A percentile compares a stretch with the other conserved stretches of the same genome.
These are phyloP conservation scores for Lunularia cruciata DNA, from an alignment of 225 moss, liverwort and hornwort species.

Conservation along the genomic window DNA sequence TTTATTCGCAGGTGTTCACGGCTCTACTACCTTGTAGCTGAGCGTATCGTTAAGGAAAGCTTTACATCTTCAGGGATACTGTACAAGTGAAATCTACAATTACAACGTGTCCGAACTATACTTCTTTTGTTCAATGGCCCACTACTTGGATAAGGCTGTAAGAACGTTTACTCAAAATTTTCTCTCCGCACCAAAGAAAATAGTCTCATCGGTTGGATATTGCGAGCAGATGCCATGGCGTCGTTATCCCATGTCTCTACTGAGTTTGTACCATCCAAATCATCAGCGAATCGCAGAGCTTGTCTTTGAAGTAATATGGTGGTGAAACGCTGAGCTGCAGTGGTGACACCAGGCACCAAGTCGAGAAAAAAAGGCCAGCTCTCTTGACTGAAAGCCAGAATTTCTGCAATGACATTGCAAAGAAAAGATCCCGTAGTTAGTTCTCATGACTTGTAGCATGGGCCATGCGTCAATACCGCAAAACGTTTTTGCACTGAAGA, in stretches of 20 bases:
- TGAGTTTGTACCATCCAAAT: slow-evolving; percentile 77
- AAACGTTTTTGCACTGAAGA: background rate
- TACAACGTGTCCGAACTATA: no score
- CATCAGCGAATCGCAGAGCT: slow-evolving; percentile 75
- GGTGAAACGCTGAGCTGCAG: slow-evolving; percentile 65
- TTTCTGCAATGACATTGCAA: slow-evolving; percentile 47
- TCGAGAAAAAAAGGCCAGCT: slow-evolving; percentile 49
- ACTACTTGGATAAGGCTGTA: no score
- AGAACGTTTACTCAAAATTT: slow-evolving; percentile 7
- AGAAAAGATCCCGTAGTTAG: background rate
- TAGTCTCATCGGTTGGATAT: slow-evolving; percentile 34
- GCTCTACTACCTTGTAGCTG: no score
- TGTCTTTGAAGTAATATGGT: slow-evolving; percentile 73
- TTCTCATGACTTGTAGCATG: no score
- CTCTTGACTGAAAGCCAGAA: slow-evolving; percentile 59
- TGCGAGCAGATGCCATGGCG: slow-evolving; percentile 44
- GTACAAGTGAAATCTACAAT: no score
- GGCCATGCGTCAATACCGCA: background rate
- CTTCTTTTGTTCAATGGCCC: no score
- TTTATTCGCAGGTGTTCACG: no score
- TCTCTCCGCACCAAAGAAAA: slow-evolving; percentile 16
- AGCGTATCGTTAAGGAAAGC: no score
- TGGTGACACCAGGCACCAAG: slow-evolving; percentile 76
- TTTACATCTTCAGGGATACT: no score
- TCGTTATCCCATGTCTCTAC: slow-evolving; percentile 50